phyloP scores from a whole-genome alignment of 1,139 yeast genomes.

The Zygosaccharomyces sapae region DNA sequence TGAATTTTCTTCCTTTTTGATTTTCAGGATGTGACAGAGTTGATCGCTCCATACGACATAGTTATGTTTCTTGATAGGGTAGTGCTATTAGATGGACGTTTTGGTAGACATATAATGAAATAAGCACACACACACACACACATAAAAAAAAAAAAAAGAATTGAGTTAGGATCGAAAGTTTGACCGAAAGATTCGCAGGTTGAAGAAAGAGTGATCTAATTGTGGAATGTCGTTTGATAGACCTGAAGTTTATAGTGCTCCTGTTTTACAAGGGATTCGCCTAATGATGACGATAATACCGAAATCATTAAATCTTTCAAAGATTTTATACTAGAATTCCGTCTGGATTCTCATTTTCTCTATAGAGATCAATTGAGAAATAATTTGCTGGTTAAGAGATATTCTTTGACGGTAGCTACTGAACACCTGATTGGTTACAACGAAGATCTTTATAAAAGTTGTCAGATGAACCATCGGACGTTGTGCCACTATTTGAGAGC shows the following conservation, averaged over 20 bases:
- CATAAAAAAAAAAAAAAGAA: too few relatives aligned
- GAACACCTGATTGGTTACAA: constrained; percentile 85
- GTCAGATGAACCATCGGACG: constrained; percentile 81
- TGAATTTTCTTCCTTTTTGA: too few relatives aligned
- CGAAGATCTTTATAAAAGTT: constrained; percentile 80
- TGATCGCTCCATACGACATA: too few relatives aligned
- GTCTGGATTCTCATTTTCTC: constrained; percentile 74
- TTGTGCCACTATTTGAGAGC: constrained; percentile 81
- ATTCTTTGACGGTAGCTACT: constrained; percentile 67
- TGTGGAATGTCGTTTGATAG: constrained; percentile 59
- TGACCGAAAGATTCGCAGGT: neutral
- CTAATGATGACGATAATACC: constrained; percentile 56
- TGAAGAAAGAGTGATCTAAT: too few relatives aligned
- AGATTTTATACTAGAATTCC: constrained; percentile 76
- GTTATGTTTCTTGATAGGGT: too few relatives aligned
- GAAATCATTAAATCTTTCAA: constrained; percentile 79
- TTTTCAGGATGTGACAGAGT: too few relatives aligned
- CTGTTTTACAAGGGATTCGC: constrained; percentile 75
- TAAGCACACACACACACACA: too few relatives aligned
- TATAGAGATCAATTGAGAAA: constrained; percentile 92
- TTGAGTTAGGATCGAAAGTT: too few relatives aligned
- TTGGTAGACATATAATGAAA: too few relatives aligned
- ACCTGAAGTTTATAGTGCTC: constrained; percentile 76
- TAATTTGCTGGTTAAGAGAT: constrained; percentile 73
- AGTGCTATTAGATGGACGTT: too few relatives aligned